A percentile compares a stretch with the other conserved stretches of the same genome.
Conservation (phyloP, 139 green algal species). For the Zygnema circumcarinatum region DNA sequence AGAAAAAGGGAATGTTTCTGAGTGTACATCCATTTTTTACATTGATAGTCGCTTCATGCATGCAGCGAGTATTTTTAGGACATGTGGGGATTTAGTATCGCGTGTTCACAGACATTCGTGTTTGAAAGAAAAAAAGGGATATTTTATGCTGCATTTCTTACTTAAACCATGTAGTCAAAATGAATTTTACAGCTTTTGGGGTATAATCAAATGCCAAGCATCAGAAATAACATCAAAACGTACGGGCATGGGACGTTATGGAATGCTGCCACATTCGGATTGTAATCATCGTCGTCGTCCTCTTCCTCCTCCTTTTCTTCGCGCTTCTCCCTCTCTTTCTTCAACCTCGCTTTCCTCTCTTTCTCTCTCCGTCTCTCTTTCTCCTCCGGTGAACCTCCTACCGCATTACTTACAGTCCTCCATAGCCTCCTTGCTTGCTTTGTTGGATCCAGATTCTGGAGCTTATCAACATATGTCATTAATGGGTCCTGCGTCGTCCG, state of each 20-base stretch:
- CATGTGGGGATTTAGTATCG: too few relatives aligned
- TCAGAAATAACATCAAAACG: too few relatives aligned
- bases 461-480: neutral
- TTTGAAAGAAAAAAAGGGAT: too few relatives aligned
- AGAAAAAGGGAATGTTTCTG: neutral
- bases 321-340: constrained; percentile 2
- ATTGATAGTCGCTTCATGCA: neutral
- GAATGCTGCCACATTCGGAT: constrained; percentile 5
- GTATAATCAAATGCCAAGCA: too few relatives aligned
- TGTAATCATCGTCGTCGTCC: constrained; percentile 26
- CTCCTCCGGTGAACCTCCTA: neutral
- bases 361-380: too few relatives aligned
- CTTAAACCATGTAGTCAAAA: too few relatives aligned
- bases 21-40: neutral
- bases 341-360: too few relatives aligned
- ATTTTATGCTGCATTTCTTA: too few relatives aligned
- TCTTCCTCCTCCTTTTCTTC: neutral
- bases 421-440: neutral
- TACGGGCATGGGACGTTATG: constrained; percentile 31
- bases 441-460: neutral
- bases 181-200: too few relatives aligned
- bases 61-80: neutral
- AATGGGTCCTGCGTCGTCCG: neutral
- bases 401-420: neutral
- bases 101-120: too few relatives aligned